Evolutionary conservation across 176 grass and related monocot species (phyloP).

Genomic region (Aegilops umbellulata): DNA sequence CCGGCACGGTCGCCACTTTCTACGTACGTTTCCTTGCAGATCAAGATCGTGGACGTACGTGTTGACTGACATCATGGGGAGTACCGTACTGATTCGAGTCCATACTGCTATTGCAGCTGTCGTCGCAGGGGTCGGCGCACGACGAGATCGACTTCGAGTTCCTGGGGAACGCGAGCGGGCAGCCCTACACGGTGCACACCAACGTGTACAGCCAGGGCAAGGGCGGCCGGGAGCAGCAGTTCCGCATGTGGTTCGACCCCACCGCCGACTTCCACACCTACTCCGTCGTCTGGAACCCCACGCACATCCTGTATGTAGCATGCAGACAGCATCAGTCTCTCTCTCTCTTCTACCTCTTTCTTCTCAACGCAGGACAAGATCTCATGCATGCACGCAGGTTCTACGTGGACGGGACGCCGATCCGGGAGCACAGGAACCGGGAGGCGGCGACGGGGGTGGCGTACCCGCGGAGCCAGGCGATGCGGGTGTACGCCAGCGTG

Average conservation of each 20-base stretch:
- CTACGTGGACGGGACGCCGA: slow-evolving; percentile 65
- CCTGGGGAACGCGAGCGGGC: slow-evolving; percentile 62
- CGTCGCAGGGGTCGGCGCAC: slow-evolving; percentile 61
- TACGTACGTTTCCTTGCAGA: no score
- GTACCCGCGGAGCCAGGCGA: slow-evolving; percentile 53
- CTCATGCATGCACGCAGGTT: slow-evolving; percentile 39
- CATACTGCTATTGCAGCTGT: slow-evolving; percentile 48
- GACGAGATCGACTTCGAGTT: slow-evolving; percentile 95
- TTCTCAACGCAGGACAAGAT: not conserved
- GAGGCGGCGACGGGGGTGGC: slow-evolving; percentile 28
- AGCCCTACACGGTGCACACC: slow-evolving; percentile 80
- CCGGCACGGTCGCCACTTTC: slow-evolving; percentile 75
- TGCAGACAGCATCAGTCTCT: not conserved
- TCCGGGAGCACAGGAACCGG: slow-evolving; percentile 63
- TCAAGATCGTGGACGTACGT: no score
- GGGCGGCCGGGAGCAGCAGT: slow-evolving; percentile 81
- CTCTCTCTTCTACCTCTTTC: no score
- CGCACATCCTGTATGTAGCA: slow-evolving; percentile 42
- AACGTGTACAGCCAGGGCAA: slow-evolving; percentile 78
- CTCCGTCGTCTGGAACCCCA: slow-evolving; percentile 73
- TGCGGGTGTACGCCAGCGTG: slow-evolving; percentile 64
- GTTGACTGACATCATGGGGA: not conserved
- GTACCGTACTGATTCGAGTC: not conserved
- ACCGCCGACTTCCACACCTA: slow-evolving; percentile 78
- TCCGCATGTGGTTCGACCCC: slow-evolving; percentile 84